Percentiles rank a stretch among this genome's conserved stretches.
Evolutionary conservation across 2,329 filamentous ascomycete genomes (phyloP).

Genomic region (Botryotinia narcissicola): DNA sequence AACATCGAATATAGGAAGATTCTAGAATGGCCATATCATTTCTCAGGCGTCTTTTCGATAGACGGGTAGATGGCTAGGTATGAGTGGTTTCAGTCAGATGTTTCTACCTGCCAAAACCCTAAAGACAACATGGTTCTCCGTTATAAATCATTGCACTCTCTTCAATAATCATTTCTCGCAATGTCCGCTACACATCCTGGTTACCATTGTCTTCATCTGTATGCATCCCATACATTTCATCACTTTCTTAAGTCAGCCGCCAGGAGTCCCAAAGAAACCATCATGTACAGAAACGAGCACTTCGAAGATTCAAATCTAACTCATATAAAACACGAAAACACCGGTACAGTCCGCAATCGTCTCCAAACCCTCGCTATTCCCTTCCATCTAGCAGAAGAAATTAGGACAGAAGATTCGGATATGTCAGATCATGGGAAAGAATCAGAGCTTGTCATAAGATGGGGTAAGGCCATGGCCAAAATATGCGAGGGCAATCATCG

Average conservation of each 20-base stretch:
- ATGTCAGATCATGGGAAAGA: neutral
- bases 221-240: neutral
- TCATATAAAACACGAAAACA: neutral
- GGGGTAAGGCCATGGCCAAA: neutral
- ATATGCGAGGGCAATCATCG: neutral
- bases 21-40: neutral
- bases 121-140: neutral
- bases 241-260: neutral
- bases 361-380: neutral
- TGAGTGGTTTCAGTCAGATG: neutral
- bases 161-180: neutral
- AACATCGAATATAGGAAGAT: neutral
- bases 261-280: neutral
- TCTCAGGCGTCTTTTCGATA: neutral
- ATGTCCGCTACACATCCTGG: neutral
- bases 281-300: neutral
- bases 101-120: neutral
- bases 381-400: neutral
- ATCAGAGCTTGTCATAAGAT: neutral
- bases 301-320: neutral
- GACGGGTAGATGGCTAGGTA: neutral
- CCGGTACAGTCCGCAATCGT: neutral
- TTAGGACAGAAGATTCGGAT: neutral
- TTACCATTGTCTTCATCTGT: neutral
- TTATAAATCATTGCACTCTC: neutral